Evolutionary conservation across 2,329 filamentous ascomycete species (phyloP).

Genomic region (Fusarium sp.): DNA sequence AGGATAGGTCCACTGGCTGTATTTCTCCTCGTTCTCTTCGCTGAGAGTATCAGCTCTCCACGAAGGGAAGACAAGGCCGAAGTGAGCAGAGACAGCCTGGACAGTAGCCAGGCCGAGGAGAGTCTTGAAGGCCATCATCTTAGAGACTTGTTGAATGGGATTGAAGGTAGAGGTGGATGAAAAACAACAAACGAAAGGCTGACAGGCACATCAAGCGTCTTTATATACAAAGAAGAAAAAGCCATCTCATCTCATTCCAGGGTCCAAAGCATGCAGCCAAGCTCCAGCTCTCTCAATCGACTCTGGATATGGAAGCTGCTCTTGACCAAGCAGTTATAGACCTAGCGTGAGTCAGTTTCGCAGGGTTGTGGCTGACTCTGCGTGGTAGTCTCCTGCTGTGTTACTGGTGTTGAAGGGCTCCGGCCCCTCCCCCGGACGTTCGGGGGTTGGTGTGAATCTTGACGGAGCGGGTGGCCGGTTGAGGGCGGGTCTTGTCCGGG

Average conservation of each 20-base stretch:
- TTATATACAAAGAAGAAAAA: conserved; percentile 32
- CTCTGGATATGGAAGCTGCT: conserved; percentile 18
- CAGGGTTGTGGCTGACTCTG: conserved; percentile 24
- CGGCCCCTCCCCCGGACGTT: conserved; percentile 26
- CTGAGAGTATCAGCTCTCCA: conserved; percentile 64
- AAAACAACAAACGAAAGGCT: background rate
- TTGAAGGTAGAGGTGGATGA: conserved; percentile 6
- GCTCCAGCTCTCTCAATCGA: conserved; percentile 12
- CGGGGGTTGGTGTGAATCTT: conserved; percentile 38
- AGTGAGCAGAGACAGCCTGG: conserved; percentile 61
- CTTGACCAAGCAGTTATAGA: conserved; percentile 15
- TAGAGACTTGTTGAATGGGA: background rate
- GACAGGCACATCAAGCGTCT: conserved; percentile 15
- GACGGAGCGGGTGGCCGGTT: conserved; percentile 26
- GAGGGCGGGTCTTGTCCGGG: background rate
- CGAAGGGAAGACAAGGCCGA: conserved; percentile 60
- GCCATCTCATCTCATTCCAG: conserved; percentile 5
- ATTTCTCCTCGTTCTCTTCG: conserved; percentile 53
- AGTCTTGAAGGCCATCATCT: conserved; percentile 51
- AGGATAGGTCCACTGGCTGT: conserved; percentile 64
- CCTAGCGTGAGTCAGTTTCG: conserved; percentile 42
- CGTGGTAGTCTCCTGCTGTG: conserved; percentile 11
- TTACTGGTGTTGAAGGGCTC: conserved; percentile 13
- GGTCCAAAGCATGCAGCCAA: conserved; percentile 24
- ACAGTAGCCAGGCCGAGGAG: conserved; percentile 53